These are phyloP conservation scores for Pyrus pyrifolia DNA, from an alignment of 306 rosid species.

Conservation along the genomic window DNA sequence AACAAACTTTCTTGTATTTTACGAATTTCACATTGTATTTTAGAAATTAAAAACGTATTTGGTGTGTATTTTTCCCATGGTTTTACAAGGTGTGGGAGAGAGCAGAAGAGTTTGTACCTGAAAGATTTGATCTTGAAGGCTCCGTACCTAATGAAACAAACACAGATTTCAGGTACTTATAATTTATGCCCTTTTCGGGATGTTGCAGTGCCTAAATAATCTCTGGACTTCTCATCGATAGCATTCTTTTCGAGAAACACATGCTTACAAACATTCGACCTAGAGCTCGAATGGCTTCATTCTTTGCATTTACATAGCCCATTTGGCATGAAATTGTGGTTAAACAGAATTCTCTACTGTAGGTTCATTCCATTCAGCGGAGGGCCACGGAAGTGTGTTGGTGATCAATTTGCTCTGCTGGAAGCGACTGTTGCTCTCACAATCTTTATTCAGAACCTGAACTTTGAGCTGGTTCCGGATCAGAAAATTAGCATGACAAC, in stretches of 20 bases:
- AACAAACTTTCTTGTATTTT: neutral
- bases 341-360: conserved; percentile 23
- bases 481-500: conserved; percentile 92
- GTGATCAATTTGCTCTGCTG: conserved; percentile 88
- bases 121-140: conserved; percentile 77
- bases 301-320: neutral
- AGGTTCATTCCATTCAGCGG: conserved; percentile 98
- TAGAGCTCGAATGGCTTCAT: neutral
- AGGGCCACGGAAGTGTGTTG: conserved; percentile 94
- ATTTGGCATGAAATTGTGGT: neutral
- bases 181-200: neutral
- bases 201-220: neutral
- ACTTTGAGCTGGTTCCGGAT: conserved; percentile 77
- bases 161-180: conserved; percentile 72
- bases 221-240: neutral
- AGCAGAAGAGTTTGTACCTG: conserved; percentile 89
- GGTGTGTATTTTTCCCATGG: conserved; percentile 5
- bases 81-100: conserved; percentile 81
- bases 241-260: neutral
- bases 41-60: neutral
- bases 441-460: conserved; percentile 67
- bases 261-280: neutral
- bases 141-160: conserved; percentile 81
- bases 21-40: neutral
- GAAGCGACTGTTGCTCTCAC: conserved; percentile 80